These are phyloP conservation scores for Lactuca saligna DNA, from an alignment of 129 eudicot genomes.

Conservation along the genomic window DNA sequence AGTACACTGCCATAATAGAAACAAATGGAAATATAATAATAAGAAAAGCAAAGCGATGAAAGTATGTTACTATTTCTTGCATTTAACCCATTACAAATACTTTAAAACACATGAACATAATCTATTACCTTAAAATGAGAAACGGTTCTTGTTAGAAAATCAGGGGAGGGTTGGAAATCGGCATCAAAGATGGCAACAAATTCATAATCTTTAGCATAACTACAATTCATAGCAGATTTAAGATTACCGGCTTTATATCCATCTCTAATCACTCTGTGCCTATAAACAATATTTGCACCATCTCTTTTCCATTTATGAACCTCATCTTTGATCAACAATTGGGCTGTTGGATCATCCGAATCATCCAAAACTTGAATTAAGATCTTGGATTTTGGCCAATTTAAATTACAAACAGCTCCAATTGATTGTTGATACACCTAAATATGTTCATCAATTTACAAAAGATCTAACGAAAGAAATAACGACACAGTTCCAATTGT, in stretches of 20 bases:
- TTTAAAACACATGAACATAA: not conserved
- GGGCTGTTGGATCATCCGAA: conserved; percentile 49
- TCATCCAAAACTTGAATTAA: conserved; percentile 66
- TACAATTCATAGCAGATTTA: conserved; percentile 59
- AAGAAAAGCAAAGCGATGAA: not conserved
- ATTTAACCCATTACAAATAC: not conserved
- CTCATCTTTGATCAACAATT: conserved; percentile 50
- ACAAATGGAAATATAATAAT: no score
- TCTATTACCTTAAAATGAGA: conserved; percentile 53
- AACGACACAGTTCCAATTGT: no score
- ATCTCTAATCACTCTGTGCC: conserved; percentile 58
- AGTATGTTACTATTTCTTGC: not conserved
- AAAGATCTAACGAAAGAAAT: not conserved
- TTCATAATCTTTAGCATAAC: conserved; percentile 54
- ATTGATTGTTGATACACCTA: conserved; percentile 63
- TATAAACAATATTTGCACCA: conserved; percentile 55
- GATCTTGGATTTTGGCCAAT: conserved; percentile 62
- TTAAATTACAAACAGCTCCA: conserved; percentile 50
- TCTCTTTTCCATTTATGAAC: conserved; percentile 50
- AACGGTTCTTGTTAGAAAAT: conserved; percentile 46
- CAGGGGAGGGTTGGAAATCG: conserved; percentile 58
- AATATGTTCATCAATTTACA: not conserved
- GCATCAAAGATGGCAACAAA: conserved; percentile 67
- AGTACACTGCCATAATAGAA: no score
- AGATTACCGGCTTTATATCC: conserved; percentile 73